These are phyloP conservation scores for Pleurozium schreberi DNA, from an alignment of 225 moss, liverwort and hornwort genomes.

Conservation along the genomic window DNA sequence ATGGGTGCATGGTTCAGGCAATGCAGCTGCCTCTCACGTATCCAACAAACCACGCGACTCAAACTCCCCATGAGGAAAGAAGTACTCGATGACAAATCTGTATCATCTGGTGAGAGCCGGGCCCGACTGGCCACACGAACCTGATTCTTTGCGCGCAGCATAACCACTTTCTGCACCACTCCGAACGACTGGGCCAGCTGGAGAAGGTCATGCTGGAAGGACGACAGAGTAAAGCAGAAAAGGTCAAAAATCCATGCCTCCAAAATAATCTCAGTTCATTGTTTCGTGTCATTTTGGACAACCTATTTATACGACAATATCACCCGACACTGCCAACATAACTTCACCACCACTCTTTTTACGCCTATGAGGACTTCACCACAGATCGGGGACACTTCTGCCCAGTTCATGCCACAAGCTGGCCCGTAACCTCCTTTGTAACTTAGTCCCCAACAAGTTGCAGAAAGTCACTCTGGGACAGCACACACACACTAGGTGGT, in stretches of 20 bases:
- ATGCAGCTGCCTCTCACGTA: not conserved
- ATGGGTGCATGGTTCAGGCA: not conserved
- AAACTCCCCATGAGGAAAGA: not conserved
- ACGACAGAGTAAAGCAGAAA: not conserved
- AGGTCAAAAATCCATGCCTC: too few species aligned
- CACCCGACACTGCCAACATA: not conserved
- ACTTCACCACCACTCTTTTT: not conserved
- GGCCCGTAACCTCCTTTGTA: not conserved
- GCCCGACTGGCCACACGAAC: not conserved
- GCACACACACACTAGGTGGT: not conserved
- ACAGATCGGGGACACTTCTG: not conserved
- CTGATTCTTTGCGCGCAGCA: constrained; percentile 98
- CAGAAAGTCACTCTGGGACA: not conserved
- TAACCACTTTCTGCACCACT: constrained; percentile 95
- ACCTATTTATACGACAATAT: too few species aligned
- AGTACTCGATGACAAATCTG: not conserved
- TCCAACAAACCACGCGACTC: not conserved
- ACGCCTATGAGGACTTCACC: not conserved
- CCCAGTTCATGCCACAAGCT: not conserved
- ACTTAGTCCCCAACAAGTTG: not conserved
- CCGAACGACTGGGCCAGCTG: constrained; percentile 96
- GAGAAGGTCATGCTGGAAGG: constrained; percentile 77
- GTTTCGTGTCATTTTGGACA: too few species aligned
- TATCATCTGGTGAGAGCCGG: not conserved
- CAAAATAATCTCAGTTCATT: too few species aligned